Conservation (phyloP, 208 protist species). For the Leishmania amazonensis region DNA sequence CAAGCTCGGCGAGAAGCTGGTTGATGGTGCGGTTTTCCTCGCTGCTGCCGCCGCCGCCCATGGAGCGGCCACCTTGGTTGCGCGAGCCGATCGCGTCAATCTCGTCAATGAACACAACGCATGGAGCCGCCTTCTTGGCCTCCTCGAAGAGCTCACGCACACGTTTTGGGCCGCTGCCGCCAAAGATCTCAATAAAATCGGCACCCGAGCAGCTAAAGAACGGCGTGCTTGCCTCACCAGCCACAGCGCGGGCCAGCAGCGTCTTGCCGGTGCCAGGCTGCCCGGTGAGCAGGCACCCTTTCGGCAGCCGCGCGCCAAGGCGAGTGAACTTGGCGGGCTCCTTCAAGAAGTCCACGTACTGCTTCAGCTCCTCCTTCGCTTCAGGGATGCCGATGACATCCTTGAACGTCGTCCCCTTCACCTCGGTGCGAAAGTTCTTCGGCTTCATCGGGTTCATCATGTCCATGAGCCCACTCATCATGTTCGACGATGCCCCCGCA, state of each 20-base stretch:
- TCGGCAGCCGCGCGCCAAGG: constrained; percentile 97
- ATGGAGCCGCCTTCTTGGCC: constrained; percentile 94
- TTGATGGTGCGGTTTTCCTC: constrained; percentile 97
- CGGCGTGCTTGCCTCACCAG: constrained; percentile 93
- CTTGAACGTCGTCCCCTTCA: constrained; percentile 89
- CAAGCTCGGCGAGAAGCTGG: constrained; percentile 96
- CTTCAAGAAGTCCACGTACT: constrained; percentile 99
- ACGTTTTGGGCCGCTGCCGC: constrained; percentile 94
- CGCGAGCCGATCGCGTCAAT: constrained; percentile 98
- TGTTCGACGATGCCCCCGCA: constrained; percentile 21
- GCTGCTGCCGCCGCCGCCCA: constrained; percentile 87
- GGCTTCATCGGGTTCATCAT: constrained; percentile 95
- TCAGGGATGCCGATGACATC: constrained; percentile 98
- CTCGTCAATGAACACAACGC: constrained; percentile 99
- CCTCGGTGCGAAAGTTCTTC: constrained; percentile 84
- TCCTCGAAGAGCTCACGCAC: constrained; percentile 97
- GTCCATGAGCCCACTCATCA: constrained; percentile 87
- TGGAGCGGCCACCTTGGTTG: constrained; percentile 80
- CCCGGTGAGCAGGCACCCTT: constrained; percentile 96
- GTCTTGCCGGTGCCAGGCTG: constrained; percentile 99
- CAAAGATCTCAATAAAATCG: constrained; percentile 98
- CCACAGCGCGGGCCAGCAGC: constrained; percentile 96
- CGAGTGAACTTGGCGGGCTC: constrained; percentile 95
- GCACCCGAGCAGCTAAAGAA: constrained; percentile 97
- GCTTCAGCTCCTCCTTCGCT: constrained; percentile 97